Base-by-base conservation (phyloP, 2,329 filamentous ascomycete genomes). In the Aspergillus pseudoglaucus region DNA sequence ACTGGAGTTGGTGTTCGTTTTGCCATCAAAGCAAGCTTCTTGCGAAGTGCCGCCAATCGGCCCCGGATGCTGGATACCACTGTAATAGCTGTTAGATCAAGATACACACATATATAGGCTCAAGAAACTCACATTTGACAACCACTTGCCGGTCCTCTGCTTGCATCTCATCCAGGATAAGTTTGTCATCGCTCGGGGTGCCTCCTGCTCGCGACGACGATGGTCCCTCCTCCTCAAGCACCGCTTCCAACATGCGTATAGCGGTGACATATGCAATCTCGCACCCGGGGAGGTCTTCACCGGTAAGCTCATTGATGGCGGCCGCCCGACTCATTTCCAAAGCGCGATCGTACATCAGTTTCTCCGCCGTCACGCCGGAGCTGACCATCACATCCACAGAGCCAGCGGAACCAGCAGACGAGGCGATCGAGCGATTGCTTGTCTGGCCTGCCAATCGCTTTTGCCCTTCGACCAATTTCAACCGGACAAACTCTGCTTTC, bases 331-430 rank as follows among this genome's bases (percentile, higher is more conserved):
- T 96, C 93, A 98, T 97, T 66, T 98, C 93, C 18, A 97, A 75
- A 0, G 93, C 93, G 42, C 93, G 87, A 59, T 98, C 93, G 64
- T 96, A 98, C 90, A 98, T 96, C 41, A 98, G 76, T 70, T 90
- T 95, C 72, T 97, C 93, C 0, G 93, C 93, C 18, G 90, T 96
- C 47, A 96, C 84, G 1, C 91, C 93, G 2, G 88, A 83, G 12
- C 88, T 95, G 22, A 98, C 78, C 42, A 87, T 81, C 22, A 96
- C 89, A 45, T 93, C 88, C 2, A 82, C 79, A 14, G 85, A 84
- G 3, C 82, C 79, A n/a, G 78, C 79, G 47, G 83, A 73, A 3
- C 75, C 75, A 3, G 79, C 73, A 30, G 75, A 73, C 2, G 79
- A 80, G 17, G 81, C 80, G 23, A 76, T 68, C 2, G 79, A 79